Base-by-base conservation (phyloP, 768 basidiomycete species). In the Podaxis mareebaensis region DNA sequence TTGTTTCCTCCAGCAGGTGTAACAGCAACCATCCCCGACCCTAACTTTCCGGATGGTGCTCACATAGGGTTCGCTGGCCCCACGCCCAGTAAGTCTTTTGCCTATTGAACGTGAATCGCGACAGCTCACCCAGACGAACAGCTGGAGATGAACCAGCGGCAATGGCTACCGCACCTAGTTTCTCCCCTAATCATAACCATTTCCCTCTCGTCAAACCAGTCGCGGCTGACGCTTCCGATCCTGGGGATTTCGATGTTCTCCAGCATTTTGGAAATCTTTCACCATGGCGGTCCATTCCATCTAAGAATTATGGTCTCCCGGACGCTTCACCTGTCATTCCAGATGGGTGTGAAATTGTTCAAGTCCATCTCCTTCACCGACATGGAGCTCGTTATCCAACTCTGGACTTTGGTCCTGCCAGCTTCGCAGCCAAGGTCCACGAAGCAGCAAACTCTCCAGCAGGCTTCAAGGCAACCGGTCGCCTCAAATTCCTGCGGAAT, bases 351-450 rank as follows among this genome's bases (percentile, higher is more conserved):
- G 72, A 72, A 33, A 66, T 87, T 52, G 77, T 75, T 1, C 81
- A 80, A 53, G 79, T 82, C 17, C 87, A 90, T 68, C 70, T 91
- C 54, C 72, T 91, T 58, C 87, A 91, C 69, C 83, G 89, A 7
- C 89, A 91, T 68, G 90, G 89, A 36, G 88, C 89, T 5, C 76
- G 90, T 33, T 84, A 83, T 67, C 81, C 85, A 20, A 86, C 84
- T 0, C 71, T 74, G 3, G 81, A 74, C 63, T 70, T 80, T 22
- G 80, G 78, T 10, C 81, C 79, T 28, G 74, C 81, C n/a, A 73
- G 72, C 11, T 78, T 85, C 64, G 80, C 83, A 4, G 66, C 70
- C 20, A 79, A 79, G 17, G 66, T 87, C 20, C 81, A 87, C 65
- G 70, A 79, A 30, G 75, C 75, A 11, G 85, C 84, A 1, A 63